Evolutionary conservation across 306 rosid genomes (phyloP), one percentile per base, ranked within the genome.

Genomic region (Cyamopsis tetragonoloba): DNA sequence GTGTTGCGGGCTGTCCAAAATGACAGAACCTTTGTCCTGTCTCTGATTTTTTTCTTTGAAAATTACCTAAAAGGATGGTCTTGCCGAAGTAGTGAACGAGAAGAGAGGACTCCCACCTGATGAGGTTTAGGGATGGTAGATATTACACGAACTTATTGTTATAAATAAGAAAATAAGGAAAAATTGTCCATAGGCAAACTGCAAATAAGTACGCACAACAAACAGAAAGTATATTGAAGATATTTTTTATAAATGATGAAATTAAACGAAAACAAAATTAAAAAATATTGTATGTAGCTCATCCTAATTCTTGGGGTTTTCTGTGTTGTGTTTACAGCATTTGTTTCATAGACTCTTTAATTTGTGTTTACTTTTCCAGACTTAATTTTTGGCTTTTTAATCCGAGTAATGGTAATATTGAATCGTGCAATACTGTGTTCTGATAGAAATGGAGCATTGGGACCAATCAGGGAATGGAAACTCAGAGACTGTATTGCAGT

Each of bases 401-500:
- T 65, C 46, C 42, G 47, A 30, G 23, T 50, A 51, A 44, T 60
- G 58, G 47, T 39, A 11, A 17, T 60, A 6, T 67, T 67, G 56
- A 70, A 63, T 48, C 60, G 15, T 58, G 73, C 51, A 38, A 62
- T 73, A 46, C 64, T 56, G 39, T 72, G n/a, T 68, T 32, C 31
- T 64, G 13, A 50, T 39, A 93, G 96, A 41, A 85, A 82, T 81
- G 99, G 89, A 66, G 88, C 86, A 66, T 79, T 83, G 46, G 96
- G 96, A 81, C 86, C 78, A 6, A 54, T 90, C 51, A 37, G 59
- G 61, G 83, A 83, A 72, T 90, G 99, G 99, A 85, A 66, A 66
- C 92, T 95, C 35, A 76, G 77, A 71, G 99, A 95, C 67, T 90
- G 88, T 70, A 73, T 88, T 68, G 78, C 84, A 32, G 87, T 95